Evolutionary conservation across 495 filamentous ascomycete genomes (phyloP), one percentile per base, ranked within the genome.

Genomic region (Staphylotrichum tortipilum): DNA sequence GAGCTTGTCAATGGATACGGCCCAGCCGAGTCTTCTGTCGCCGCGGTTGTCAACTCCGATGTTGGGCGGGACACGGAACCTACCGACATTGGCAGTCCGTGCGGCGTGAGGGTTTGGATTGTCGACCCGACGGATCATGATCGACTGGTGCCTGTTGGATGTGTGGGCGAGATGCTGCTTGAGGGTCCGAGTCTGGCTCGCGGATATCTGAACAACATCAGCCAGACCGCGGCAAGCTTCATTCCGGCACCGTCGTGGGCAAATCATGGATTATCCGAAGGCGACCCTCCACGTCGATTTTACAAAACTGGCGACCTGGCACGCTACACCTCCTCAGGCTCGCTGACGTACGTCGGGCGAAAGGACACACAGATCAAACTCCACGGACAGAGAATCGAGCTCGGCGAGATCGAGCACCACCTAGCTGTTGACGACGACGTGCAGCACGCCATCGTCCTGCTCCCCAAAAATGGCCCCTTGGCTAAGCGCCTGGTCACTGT

Each of bases 291-390:
- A 10, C 52, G 57, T 3, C 57, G 60, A 6, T 55, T 82, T 19
- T 83, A 83, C 63, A 79, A 78, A 58, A 81, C 80, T 1, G 78
- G 80, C 7, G 79, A 82, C 47, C 52, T 82, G 41, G 78, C 75
- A 9, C 68, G 74, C 15, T 81, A 81, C 54, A 61, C 68, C 31
- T 73, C 77, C 26, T 22, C 18, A 3, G 76, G 78, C 15, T 65
- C 70, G 2, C 47, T 82, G 21, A 73, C 61, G 33, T 80, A 77
- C 55, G 59, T 83, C 15, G 58, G 58, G 1, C 54, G 61, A 14
- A 61, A 60, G 34, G 62, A 67, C 46, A 64, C 57, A 0, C 67
- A 69, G 50, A 56, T 72, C 56, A 71, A 70, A 49, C 42, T 72
- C 17, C 62, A 64, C 24, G 69, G 69, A 3, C 68, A 70, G 34